Evolutionary conservation across 73 alveolate species (phyloP).

Genomic region (Urostyla sp.): DNA sequence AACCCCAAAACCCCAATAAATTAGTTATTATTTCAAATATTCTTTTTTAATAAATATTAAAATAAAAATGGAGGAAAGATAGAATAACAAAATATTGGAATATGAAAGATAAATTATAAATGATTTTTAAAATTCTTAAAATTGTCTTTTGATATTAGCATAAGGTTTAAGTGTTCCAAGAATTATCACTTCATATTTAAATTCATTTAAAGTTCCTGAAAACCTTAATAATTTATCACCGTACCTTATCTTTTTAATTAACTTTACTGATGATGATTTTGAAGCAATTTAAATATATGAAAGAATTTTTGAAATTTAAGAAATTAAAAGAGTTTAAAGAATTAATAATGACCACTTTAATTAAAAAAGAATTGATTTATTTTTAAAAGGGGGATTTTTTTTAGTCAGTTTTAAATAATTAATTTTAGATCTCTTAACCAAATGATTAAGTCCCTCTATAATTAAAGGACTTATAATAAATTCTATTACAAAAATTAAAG

Average conservation of each 20-base stretch:
- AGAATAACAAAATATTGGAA: constrained; percentile 7
- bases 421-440: constrained; percentile 63
- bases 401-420: constrained; percentile 46
- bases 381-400: constrained; percentile 62
- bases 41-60: too few relatives aligned
- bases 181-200: neutral
- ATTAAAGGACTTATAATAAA: constrained; percentile 54
- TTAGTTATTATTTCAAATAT: too few relatives aligned
- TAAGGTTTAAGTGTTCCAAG: constrained; percentile 37
- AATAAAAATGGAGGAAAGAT: too few relatives aligned
- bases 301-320: neutral
- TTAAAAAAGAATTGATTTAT: constrained; percentile 41
- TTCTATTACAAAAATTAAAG: constrained; percentile 37
- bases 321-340: neutral
- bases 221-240: constrained; percentile 18
- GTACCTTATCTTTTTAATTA: constrained; percentile 36
- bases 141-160: constrained; percentile 18
- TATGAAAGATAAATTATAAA: constrained; percentile 4
- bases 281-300: constrained; percentile 16
- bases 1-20: too few relatives aligned
- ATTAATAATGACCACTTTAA: constrained; percentile 5
- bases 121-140: neutral
- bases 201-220: neutral
- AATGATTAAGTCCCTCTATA: constrained; percentile 52
- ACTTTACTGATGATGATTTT: constrained; percentile 46